Conservation (phyloP, 108 stramenopile species). For the Skeletonema grethae region DNA sequence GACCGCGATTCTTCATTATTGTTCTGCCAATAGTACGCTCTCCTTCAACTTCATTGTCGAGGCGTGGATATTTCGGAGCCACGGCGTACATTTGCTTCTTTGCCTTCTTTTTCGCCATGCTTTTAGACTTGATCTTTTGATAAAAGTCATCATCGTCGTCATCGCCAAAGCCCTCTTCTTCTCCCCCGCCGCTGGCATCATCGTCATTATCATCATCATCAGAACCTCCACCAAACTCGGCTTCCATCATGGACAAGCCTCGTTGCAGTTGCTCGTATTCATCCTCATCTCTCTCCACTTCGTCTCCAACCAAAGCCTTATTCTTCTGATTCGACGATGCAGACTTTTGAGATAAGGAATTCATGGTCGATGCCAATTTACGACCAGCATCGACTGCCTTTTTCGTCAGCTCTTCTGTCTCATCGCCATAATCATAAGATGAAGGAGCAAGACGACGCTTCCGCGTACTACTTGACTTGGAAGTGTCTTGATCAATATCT, state of each 20-base stretch:
- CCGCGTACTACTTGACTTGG: conserved; percentile 10
- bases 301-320: conserved; percentile 34
- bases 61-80: conserved; percentile 82
- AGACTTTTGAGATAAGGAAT: conserved; percentile 75
- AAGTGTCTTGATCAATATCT: conserved; percentile 50
- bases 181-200: conserved; percentile 34
- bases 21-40: conserved; percentile 83
- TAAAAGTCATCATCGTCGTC: conserved; percentile 71
- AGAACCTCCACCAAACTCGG: conserved; percentile 58
- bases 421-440: conserved; percentile 57
- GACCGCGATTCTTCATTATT: conserved; percentile 94
- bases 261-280: conserved; percentile 57
- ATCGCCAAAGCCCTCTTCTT: conserved; percentile 44
- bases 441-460: conserved; percentile 24
- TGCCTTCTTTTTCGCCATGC: conserved; percentile 58
- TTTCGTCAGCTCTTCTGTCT: conserved; percentile 55
- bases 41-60: conserved; percentile 66
- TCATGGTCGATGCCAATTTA: conserved; percentile 69
- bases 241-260: conserved; percentile 86
- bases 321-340: conserved; percentile 32
- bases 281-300: conserved; percentile 54
- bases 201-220: conserved; percentile 51
- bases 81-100: conserved; percentile 75
- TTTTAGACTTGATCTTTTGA: conserved; percentile 52
- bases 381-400: conserved; percentile 43